Percentiles rank a stretch among this genome's conserved stretches.
Conservation (phyloP, 2,329 filamentous ascomycete species). For the Zymoseptoria ardabiliae region DNA sequence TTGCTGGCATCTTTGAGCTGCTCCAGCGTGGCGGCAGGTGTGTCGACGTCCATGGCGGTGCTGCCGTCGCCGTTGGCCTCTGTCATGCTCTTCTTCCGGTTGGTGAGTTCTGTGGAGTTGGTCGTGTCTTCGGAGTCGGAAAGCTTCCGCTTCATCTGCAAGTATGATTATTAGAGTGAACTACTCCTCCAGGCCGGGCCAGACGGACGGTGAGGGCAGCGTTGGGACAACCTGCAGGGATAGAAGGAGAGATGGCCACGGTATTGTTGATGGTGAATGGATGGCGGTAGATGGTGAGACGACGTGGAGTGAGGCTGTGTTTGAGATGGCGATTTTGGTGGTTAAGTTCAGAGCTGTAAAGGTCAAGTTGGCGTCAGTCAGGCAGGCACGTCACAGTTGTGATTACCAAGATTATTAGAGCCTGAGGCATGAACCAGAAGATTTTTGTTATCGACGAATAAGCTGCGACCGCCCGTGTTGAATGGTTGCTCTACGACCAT, state of each 20-base stretch:
- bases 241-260: neutral
- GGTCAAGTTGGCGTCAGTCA: neutral
- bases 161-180: neutral
- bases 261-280: neutral
- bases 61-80: constrained; percentile 29
- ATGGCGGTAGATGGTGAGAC: neutral
- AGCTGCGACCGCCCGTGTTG: too few species aligned
- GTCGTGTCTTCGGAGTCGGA: neutral
- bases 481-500: too few species aligned
- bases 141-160: constrained; percentile 1
- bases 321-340: neutral
- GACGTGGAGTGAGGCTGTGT: neutral
- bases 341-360: neutral
- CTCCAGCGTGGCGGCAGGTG: constrained; percentile 50
- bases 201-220: neutral
- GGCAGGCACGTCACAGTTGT: neutral
- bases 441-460: too few species aligned
- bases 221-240: neutral
- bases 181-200: neutral
- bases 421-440: too few species aligned
- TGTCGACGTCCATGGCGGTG: constrained; percentile 53
- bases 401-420: neutral
- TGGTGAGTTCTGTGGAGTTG: neutral
- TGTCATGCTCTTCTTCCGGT: constrained; percentile 4
- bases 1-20: constrained; percentile 48